Evolutionary conservation across 257 asterid species (phyloP), one percentile per base, ranked within the genome.

Genomic region (Solanum okadae): DNA sequence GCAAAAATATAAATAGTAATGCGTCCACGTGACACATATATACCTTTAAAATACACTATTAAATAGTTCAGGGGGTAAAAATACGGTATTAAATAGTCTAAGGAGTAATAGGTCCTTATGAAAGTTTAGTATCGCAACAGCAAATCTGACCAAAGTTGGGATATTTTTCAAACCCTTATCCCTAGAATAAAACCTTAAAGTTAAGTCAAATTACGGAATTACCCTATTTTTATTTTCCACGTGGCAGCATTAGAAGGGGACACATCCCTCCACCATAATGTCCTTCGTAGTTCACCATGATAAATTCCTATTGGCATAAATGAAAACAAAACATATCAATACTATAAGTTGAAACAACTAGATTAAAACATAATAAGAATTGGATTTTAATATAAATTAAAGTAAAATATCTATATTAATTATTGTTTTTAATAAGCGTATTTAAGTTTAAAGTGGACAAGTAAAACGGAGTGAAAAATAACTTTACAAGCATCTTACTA

Each of bases 401-500:
- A 20, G 10, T 56, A 63, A 10, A 56, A 56, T 49, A 59, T 23
- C 6, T 23, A 63, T 10, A 10, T 23, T 61, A 22, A 61, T 61
- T 8, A 23, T 23, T n/a, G 6, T 63, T n/a, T 63, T 10, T 23
- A 61, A 9, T 9, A n/a, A n/a, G 29, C 0, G 70, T 9, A 23
- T 52, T 46, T 56, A 1, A 6, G 11, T 56, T 56, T 56, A 56
- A 56, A 23, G 71, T n/a, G 15, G 6, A 63, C 10, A 20, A 63
- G 0, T 23, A n/a, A n/a, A 63, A 0, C 0, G 1, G 10, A 4
- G 5, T 14, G 2, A 27, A 12, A 67, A 27, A 23, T 27, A 67
- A 7, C 10, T 13, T 27, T 63, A n/a, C 31, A 10, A 4, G 9
- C 73, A 27, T 11, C 7, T 68, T 63, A n/a, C 3, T n/a, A 10